A percentile compares a stretch with the other conserved stretches of the same genome.
Conservation (phyloP, 495 filamentous ascomycete genomes). For the Trypethelium eluteriae region DNA sequence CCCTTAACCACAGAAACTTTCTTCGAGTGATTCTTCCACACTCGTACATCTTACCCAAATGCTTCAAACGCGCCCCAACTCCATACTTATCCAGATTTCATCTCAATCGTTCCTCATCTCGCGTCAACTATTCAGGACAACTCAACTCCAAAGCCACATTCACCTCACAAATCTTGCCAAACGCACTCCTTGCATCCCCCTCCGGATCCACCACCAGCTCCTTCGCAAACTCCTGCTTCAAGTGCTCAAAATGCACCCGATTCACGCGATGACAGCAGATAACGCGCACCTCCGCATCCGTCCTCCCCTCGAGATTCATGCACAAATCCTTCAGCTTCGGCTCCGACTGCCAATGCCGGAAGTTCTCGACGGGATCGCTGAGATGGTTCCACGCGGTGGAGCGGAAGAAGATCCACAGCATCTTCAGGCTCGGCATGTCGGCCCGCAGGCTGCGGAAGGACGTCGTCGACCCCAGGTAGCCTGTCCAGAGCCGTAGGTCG, state of each 20-base stretch:
- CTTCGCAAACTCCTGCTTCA: constrained; percentile 10
- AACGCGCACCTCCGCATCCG: constrained; percentile 6
- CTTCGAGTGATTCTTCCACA: too few species aligned
- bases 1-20: too few species aligned
- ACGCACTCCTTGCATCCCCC: constrained; percentile 2
- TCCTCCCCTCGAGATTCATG: constrained; percentile 1
- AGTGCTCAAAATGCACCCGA: constrained; percentile 1
- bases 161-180: not conserved
- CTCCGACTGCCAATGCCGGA: constrained; percentile 20
- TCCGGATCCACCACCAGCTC: constrained; percentile 6
- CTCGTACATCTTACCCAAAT: too few species aligned
- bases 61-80: too few species aligned
- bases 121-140: not conserved
- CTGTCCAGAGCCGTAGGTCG: constrained; percentile 35
- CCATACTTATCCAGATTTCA: not conserved
- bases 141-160: not conserved
- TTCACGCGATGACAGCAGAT: constrained; percentile 11
- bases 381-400: constrained; percentile 22
- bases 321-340: constrained; percentile 18
- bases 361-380: constrained; percentile 15
- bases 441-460: constrained; percentile 25
- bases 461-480: constrained; percentile 29
- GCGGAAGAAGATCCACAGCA: constrained; percentile 30
- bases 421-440: constrained; percentile 32
- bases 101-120: not conserved